These are phyloP conservation scores for Williopsis jadinii DNA, from an alignment of 1,139 yeast species.

Conservation along the genomic window DNA sequence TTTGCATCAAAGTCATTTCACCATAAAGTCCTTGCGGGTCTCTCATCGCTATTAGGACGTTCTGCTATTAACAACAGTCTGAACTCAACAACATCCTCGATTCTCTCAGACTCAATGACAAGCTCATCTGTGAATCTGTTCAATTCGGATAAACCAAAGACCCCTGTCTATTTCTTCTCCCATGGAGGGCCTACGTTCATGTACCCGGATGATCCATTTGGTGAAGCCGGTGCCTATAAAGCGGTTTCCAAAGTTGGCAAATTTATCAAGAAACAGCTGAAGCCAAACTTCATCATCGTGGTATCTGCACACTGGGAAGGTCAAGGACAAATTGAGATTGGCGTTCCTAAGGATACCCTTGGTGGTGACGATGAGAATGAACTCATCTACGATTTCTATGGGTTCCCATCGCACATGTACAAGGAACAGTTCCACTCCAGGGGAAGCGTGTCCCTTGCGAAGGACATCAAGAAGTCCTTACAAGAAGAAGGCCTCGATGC, in stretches of 20 bases:
- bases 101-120: no score
- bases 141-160: conserved; percentile 13
- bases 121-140: conserved; percentile 3
- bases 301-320: conserved; percentile 75
- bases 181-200: conserved; percentile 81
- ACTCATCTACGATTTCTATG: conserved; percentile 65
- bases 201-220: conserved; percentile 36
- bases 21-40: no score
- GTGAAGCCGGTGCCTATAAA: conserved; percentile 56
- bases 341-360: conserved; percentile 28
- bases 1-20: conserved; percentile 6
- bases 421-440: conserved; percentile 50
- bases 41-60: no score
- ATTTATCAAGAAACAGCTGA: conserved; percentile 37
- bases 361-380: conserved; percentile 21
- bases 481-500: conserved; percentile 37
- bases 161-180: conserved; percentile 59
- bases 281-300: conserved; percentile 59
- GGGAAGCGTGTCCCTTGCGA: conserved; percentile 36
- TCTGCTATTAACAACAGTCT: neutral
- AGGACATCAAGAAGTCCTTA: conserved; percentile 37
- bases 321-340: conserved; percentile 41
- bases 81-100: neutral
- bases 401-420: conserved; percentile 62
- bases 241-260: conserved; percentile 43